These are phyloP conservation scores for Pseudonitzschia delicatissima DNA, from an alignment of 108 stramenopile species.

Conservation along the genomic window DNA sequence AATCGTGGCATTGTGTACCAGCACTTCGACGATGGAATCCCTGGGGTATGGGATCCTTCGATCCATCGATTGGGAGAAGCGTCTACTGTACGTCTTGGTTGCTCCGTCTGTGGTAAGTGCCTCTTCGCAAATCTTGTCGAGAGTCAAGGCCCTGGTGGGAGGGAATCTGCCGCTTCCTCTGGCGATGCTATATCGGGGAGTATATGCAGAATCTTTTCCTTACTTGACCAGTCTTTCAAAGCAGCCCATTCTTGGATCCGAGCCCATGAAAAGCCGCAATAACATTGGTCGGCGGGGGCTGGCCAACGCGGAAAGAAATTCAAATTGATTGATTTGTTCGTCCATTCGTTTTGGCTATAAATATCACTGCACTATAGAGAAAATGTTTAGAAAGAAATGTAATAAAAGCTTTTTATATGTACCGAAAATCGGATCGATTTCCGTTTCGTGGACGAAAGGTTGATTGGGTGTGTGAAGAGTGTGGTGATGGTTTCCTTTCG, in stretches of 20 bases:
- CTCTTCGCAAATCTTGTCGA: slow-evolving; percentile 9
- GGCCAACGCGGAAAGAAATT: background rate
- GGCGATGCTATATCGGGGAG: slow-evolving; percentile 61
- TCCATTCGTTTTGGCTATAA: too few relatives aligned
- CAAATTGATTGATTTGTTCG: background rate
- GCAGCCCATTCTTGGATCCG: slow-evolving; percentile 48
- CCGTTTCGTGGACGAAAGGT: too few relatives aligned
- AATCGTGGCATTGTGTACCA: slow-evolving; percentile 72
- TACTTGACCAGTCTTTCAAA: slow-evolving; percentile 30
- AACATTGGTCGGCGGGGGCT: slow-evolving; percentile 44
- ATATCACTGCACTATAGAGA: too few relatives aligned
- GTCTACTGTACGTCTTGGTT: slow-evolving; percentile 64
- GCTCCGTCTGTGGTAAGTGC: slow-evolving; percentile 26
- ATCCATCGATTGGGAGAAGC: slow-evolving; percentile 56
- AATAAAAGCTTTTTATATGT: too few relatives aligned
- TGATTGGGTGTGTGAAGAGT: too few relatives aligned
- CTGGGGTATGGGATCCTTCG: slow-evolving; percentile 78
- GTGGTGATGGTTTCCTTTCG: too few relatives aligned
- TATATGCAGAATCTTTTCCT: slow-evolving; percentile 71
- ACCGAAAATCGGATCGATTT: too few relatives aligned
- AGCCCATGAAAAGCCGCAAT: slow-evolving; percentile 77
- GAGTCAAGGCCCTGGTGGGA: slow-evolving; percentile 40
- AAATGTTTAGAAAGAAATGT: too few relatives aligned
- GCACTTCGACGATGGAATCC: slow-evolving; percentile 34
- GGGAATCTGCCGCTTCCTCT: slow-evolving; percentile 61